Conservation (phyloP, 108 stramenopile genomes). For the Nannochloropsis granulata region DNA sequence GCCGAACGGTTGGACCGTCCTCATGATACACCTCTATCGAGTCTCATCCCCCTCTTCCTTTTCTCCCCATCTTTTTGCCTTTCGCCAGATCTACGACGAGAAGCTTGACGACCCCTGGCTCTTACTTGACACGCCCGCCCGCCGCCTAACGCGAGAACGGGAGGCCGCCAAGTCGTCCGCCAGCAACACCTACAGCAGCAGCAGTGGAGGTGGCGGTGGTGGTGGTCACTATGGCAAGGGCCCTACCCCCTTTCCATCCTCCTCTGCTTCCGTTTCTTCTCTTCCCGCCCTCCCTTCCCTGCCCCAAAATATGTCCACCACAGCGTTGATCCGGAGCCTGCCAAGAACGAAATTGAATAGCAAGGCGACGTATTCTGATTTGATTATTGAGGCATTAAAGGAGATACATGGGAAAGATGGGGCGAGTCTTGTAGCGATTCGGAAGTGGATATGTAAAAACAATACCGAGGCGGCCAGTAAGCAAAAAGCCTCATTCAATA, state of each 20-base stretch:
- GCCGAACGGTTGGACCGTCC: too few species aligned
- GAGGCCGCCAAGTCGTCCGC: not conserved
- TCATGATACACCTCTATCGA: too few species aligned
- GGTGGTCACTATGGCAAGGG: not conserved
- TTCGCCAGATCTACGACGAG: not conserved
- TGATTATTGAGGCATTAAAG: not conserved
- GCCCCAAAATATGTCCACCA: not conserved
- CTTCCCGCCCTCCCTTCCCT: not conserved
- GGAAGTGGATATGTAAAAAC: constrained; percentile 16
- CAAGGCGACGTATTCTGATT: not conserved
- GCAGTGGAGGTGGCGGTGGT: not conserved
- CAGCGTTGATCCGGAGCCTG: not conserved
- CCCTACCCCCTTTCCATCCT: not conserved
- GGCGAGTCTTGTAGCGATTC: constrained; percentile 13
- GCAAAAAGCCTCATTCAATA: constrained; percentile 28
- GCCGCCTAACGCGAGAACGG: not conserved
- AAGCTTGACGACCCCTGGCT: not conserved
- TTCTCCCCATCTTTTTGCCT: not conserved
- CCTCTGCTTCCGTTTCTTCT: not conserved
- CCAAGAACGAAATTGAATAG: not conserved
- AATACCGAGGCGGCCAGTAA: constrained; percentile 15
- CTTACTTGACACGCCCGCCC: not conserved
- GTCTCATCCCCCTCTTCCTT: too few species aligned
- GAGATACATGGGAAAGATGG: constrained; percentile 1
- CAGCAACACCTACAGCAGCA: not conserved